These are phyloP conservation scores for Huiozyma naganishii DNA, from an alignment of 805 yeast genomes.

Conservation along the genomic window DNA sequence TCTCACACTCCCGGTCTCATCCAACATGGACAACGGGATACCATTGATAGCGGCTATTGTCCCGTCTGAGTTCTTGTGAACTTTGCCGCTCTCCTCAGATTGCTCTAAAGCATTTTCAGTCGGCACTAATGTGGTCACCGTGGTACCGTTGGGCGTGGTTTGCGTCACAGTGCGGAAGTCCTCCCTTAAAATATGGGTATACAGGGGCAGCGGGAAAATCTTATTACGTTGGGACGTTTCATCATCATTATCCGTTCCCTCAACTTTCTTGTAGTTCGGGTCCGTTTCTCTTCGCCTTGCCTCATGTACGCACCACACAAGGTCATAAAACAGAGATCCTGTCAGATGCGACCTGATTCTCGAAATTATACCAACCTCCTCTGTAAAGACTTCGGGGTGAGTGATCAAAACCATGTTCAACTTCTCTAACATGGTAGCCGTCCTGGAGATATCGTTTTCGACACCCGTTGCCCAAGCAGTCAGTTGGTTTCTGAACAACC, in stretches of 20 bases:
- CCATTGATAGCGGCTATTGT: conserved; percentile 50
- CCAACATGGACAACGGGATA: conserved; percentile 60
- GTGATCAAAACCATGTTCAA: conserved; percentile 78
- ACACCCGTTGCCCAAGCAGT: conserved; percentile 81
- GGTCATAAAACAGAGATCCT: conserved; percentile 81
- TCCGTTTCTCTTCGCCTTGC: conserved; percentile 64
- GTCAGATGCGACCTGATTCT: conserved; percentile 89
- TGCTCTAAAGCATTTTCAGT: conserved; percentile 59
- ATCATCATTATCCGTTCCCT: conserved; percentile 5
- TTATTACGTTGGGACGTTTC: conserved; percentile 15
- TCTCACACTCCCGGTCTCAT: conserved; percentile 63
- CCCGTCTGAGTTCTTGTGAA: conserved; percentile 14
- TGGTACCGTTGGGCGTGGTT: conserved; percentile 87
- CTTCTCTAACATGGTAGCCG: conserved; percentile 84
- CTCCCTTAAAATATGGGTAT: conserved; percentile 81
- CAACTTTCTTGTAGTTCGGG: conserved; percentile 28
- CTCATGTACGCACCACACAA: conserved; percentile 91
- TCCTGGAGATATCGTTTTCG: conserved; percentile 81
- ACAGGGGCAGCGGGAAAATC: conserved; percentile 75
- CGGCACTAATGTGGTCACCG: conserved; percentile 80
- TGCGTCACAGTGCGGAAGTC: conserved; percentile 77
- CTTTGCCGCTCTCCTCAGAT: conserved; percentile 21
- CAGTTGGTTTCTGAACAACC: conserved; percentile 75
- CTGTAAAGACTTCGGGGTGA: conserved; percentile 72
- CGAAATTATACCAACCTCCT: conserved; percentile 63